Evolutionary conservation across 805 yeast genomes (phyloP).

Genomic region (Ogataea angusta): DNA sequence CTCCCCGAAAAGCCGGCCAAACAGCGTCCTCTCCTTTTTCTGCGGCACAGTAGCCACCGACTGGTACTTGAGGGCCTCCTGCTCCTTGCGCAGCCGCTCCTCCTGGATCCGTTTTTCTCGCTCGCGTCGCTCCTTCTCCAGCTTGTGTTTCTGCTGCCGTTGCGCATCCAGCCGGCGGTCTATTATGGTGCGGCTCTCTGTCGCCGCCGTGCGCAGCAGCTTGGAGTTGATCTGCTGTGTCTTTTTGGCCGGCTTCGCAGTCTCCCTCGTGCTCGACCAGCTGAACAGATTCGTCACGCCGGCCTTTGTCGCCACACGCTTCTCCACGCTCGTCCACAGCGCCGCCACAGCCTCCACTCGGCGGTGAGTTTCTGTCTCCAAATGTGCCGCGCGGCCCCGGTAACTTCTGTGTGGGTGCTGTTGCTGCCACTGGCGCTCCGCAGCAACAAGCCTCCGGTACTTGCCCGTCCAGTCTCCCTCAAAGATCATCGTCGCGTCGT

Average conservation of each 20-base stretch:
- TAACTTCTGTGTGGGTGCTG: neutral
- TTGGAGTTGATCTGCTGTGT: conserved; percentile 21
- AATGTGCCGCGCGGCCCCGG: conserved; percentile 6
- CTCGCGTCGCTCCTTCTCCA: conserved; percentile 22
- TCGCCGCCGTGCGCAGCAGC: conserved; percentile 22
- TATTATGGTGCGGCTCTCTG: conserved; percentile 18
- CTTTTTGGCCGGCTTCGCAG: conserved; percentile 1
- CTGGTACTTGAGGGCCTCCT: conserved; percentile 21
- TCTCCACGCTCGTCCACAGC: conserved; percentile 30
- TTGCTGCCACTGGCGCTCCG: neutral
- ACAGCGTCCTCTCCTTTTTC: conserved; percentile 20
- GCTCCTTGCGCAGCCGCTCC: conserved; percentile 22
- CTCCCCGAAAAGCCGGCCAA: conserved; percentile 25
- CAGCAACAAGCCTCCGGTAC: conserved; percentile 1
- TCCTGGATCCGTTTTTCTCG: conserved; percentile 22
- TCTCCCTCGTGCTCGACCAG: conserved; percentile 17
- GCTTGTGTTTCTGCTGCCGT: conserved; percentile 9
- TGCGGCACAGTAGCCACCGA: conserved; percentile 3
- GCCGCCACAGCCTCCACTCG: conserved; percentile 13
- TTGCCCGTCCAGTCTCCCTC: conserved; percentile 1
- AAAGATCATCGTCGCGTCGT: neutral
- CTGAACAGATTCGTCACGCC: conserved; percentile 16
- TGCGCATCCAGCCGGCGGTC: conserved; percentile 21
- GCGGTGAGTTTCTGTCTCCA: conserved; percentile 7
- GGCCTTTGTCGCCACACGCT: conserved; percentile 19